These are phyloP conservation scores for Aspergillus proliferans DNA, from an alignment of 2,329 filamentous ascomycete species.

Conservation along the genomic window DNA sequence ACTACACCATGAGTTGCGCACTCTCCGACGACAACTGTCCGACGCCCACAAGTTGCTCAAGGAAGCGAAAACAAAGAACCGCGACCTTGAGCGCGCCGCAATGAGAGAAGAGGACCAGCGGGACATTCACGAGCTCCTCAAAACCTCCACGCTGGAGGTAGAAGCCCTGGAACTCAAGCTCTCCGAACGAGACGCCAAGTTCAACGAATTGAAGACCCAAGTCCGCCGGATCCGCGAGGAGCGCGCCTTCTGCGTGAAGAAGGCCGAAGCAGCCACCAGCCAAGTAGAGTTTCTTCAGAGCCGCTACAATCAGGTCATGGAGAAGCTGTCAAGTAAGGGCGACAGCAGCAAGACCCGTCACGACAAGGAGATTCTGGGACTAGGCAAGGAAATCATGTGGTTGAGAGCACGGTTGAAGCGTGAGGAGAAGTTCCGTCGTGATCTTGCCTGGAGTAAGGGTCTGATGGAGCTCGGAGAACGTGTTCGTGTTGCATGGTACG, in stretches of 20 bases:
- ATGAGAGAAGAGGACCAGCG: conserved; percentile 38
- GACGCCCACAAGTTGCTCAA: conserved; percentile 55
- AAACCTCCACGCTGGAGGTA: conserved; percentile 44
- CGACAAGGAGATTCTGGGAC: conserved; percentile 66
- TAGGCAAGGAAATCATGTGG: conserved; percentile 87
- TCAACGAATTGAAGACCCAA: conserved; percentile 53
- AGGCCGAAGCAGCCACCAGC: conserved; percentile 33
- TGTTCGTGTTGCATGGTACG: conserved; percentile 67
- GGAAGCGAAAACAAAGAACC: conserved; percentile 48
- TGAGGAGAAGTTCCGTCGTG: conserved; percentile 71
- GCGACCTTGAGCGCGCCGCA: conserved; percentile 47
- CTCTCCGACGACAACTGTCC: conserved; percentile 56
- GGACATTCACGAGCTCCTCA: conserved; percentile 42
- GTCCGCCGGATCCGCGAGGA: conserved; percentile 56
- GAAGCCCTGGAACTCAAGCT: conserved; percentile 69
- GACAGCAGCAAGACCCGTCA: conserved; percentile 39
- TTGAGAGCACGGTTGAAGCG: conserved; percentile 74
- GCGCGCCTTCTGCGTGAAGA: conserved; percentile 35
- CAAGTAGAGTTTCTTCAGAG: conserved; percentile 47
- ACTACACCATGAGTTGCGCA: conserved; percentile 48
- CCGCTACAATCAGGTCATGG: conserved; percentile 58
- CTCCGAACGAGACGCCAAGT: conserved; percentile 60
- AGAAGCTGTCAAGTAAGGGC: conserved; percentile 37
- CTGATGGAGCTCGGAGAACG: conserved; percentile 75
- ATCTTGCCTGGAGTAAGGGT: conserved; percentile 79